Base-by-base conservation (phyloP, 495 filamentous ascomycete species). In the Penicillium subrubescens region DNA sequence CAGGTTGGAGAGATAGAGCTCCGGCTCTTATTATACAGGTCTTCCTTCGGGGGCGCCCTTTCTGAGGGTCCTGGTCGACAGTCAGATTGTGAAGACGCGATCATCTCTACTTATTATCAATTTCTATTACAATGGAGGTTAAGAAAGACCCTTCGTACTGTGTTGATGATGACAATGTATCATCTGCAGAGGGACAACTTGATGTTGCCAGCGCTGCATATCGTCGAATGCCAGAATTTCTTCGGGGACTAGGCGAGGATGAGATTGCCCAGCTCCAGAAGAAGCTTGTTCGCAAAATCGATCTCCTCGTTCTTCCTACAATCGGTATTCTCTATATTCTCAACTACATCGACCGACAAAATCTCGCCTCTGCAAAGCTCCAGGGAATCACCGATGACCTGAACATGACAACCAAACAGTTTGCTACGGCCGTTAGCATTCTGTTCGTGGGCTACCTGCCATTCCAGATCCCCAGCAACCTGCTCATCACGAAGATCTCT, bases 401-500 rank as follows among this genome's bases (percentile, higher is more conserved):
- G 21, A 51, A 71, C 56, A 71, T 77, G 69, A 69, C 56, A 17
- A 68, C 63, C 7, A 25, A 72, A 56, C 66, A 75, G n/a, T 77
- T 74, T 54, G 69, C 69, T 11, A 72, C 71, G 0, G 69, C 69
- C 8, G 63, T 77, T 17, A 74, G 71, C 12, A 75, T 75, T 37
- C 71, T 77, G n/a, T 72, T 72, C 43, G 71, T 73, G n/a, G 73
- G 80, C 7, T 87, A 86, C 67, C 64, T 86, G 17, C 71, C 84
- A 27, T 83, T 86, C 74, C 83, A 86, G 67, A 74, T 89, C 19
- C 87, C 86, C 1, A 86, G 82, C 11, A 88, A 88, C 63, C 70
- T 88, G 8, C 80, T 87, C 53, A 73, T 88, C 10, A 88, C 86
- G 57, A 67, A 67, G 33, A 55, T 77, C n/a, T 59, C 70, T 12